A percentile compares a stretch with the other conserved stretches of the same genome.
Conservation (phyloP, 768 basidiomycete species). For the Lyophyllum semitale region DNA sequence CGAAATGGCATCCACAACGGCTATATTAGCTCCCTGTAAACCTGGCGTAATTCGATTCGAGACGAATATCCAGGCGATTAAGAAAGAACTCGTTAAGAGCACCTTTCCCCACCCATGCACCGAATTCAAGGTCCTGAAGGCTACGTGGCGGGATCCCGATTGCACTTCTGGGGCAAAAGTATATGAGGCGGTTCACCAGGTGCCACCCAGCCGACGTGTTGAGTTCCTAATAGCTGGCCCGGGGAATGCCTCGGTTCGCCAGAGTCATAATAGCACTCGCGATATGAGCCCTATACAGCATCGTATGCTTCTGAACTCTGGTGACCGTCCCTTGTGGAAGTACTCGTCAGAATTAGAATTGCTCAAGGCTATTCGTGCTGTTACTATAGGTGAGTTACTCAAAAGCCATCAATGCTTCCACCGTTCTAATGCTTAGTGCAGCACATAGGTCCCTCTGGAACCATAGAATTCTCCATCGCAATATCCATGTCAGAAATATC, state of each 20-base stretch:
- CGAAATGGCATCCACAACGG: too few relatives aligned
- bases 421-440: background rate
- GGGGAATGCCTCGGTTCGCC: background rate
- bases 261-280: background rate
- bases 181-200: background rate
- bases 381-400: background rate
- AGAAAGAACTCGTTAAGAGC: too few relatives aligned
- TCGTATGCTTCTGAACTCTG: conserved; percentile 13
- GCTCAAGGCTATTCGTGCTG: conserved; percentile 15
- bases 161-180: background rate
- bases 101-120: too few relatives aligned
- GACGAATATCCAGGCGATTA: too few relatives aligned
- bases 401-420: background rate
- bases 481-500: too few relatives aligned
- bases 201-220: background rate
- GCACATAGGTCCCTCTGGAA: conserved; percentile 18
- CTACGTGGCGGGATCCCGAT: background rate
- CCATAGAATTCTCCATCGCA: conserved; percentile 19
- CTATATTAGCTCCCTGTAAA: too few relatives aligned
- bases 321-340: conserved; percentile 20
- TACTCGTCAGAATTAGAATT: conserved; percentile 14
- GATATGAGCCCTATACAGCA: conserved; percentile 13
- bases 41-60: too few relatives aligned
- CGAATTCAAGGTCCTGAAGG: too few relatives aligned
- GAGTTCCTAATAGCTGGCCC: conserved; percentile 10